Evolutionary conservation across 306 rosid species (phyloP), one percentile per base, ranked within the genome.

Genomic region (barrel medic (Medicago truncatula)): DNA sequence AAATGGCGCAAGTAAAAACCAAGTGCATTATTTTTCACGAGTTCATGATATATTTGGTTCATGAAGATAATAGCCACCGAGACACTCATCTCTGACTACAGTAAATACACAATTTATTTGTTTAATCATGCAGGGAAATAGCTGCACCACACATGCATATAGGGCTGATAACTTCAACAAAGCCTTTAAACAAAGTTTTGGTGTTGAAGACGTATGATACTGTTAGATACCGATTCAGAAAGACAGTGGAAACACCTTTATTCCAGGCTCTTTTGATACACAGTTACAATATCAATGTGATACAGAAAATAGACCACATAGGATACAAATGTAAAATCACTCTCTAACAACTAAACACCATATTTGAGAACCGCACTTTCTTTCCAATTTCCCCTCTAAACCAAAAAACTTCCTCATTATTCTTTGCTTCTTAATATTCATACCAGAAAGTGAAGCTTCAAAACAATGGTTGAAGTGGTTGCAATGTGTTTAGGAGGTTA

Each of bases 121-220:
- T 49, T 71, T 71, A 66, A 80, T 57, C 40, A 58, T 52, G 77
- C 47, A 44, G 59, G 46, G 34, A 54, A 47, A 65, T 71, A 76
- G 39, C 21, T 59, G 52, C 8, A 58, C 41, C 47, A 65, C 53
- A 44, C 20, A 49, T 1, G 12, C 18, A 34, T 8, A 62, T 36
- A 71, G 58, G 57, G 52, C n/a, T 9, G 64, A 28, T 65, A 66
- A 25, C 63, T 70, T 56, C 20, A 18, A 9, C 57, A 75, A 56
- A 7, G 50, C 40, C 4, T 40, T 23, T 61, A 13, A 71, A 54
- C 20, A 12, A 76, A 20, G 41, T 44, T 76, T 52, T 43, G 54
- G 64, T 9, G 68, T 65, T 40, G 5, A 38, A 5, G 28, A 38
- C 28, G 2, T 17, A 14, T 31, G 43, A 13, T 15, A 60, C 14